Base-by-base conservation (phyloP, 768 basidiomycete genomes). In the Myochromella boudieri region DNA sequence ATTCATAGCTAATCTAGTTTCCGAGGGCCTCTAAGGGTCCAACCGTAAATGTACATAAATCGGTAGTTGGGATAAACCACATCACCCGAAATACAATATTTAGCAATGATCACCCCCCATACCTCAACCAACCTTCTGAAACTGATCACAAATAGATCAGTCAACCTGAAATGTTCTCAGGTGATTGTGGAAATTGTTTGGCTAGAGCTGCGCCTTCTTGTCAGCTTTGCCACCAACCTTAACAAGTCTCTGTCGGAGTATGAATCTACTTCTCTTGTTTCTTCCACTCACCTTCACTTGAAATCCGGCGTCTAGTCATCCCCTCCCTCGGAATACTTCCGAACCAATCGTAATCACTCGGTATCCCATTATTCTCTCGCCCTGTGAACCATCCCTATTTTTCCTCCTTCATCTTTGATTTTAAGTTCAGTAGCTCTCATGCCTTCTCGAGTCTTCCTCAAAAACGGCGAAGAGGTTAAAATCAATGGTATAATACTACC, bases 391-490 rank as follows among this genome's bases (percentile, higher is more conserved):
- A 56, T 64, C 58, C 33, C 47, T 55, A 60, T 69, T 68, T 68
- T 70, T 66, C 55, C 56, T 44, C 48, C 48, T 59, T 38, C 48
- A 45, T 48, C 51, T 63, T 57, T 44, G 39, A 45, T 66, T 66
- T 65, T 56, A 57, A 64, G 58, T 62, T 66, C 63, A 64, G n/a
- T n/a, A n/a, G 59, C 60, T 54, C 44, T 54, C 54, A 74, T 75
- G 73, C 61, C 68, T 37, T 65, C 78, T 56, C 72, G 81, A 46
- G 76, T 81, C 48, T 78, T 68, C 58, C 84, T 91, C 74, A 88
- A 85, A 78, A 88, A 80, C 59, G 88, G 89, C 51, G 87, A 90
- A 61, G 78, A 81, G 64, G 85, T 92, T 62, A 88, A 86, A 82
- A 72, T 88, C 47, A 92, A 92, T 71, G 90, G 90, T 92, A 81